phyloP scores from a whole-genome alignment of 257 asterid genomes.

The Capsicum pubescens region DNA sequence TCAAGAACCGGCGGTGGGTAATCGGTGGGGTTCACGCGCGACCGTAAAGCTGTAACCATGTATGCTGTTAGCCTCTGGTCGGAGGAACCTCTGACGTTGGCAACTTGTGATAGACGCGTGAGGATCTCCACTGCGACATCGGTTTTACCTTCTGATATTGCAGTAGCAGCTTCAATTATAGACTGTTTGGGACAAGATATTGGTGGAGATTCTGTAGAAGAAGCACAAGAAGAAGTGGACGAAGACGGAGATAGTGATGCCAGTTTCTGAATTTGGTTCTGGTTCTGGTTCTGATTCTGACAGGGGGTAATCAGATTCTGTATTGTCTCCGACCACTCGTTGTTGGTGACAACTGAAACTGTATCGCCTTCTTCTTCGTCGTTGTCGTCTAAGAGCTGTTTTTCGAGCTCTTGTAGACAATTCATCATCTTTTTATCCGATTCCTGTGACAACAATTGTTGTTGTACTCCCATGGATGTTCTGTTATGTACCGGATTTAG shows the following conservation, averaged over 20 bases:
- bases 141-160: slow-evolving; percentile 61
- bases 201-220: slow-evolving; percentile 67
- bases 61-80: slow-evolving; percentile 64
- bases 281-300: background rate
- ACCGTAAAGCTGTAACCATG: slow-evolving; percentile 46
- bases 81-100: slow-evolving; percentile 58
- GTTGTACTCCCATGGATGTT: slow-evolving; percentile 29
- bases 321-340: slow-evolving; percentile 81
- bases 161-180: slow-evolving; percentile 59
- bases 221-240: slow-evolving; percentile 73
- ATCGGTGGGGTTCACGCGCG: slow-evolving; percentile 61
- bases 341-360: slow-evolving; percentile 60
- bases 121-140: slow-evolving; percentile 62
- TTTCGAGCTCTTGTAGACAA: slow-evolving; percentile 71
- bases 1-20: slow-evolving; percentile 47
- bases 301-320: slow-evolving; percentile 54
- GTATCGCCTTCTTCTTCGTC: slow-evolving; percentile 51
- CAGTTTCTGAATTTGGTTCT: slow-evolving; percentile 36
- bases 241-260: slow-evolving; percentile 74
- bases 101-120: slow-evolving; percentile 77
- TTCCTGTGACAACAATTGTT: slow-evolving; percentile 35
- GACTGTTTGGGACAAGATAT: slow-evolving; percentile 58
- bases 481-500: slow-evolving; percentile 48
- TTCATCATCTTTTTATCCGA: slow-evolving; percentile 62
- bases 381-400: slow-evolving; percentile 70